Base-by-base conservation (phyloP, 495 filamentous ascomycete genomes). In the Lepraria neglecta region DNA sequence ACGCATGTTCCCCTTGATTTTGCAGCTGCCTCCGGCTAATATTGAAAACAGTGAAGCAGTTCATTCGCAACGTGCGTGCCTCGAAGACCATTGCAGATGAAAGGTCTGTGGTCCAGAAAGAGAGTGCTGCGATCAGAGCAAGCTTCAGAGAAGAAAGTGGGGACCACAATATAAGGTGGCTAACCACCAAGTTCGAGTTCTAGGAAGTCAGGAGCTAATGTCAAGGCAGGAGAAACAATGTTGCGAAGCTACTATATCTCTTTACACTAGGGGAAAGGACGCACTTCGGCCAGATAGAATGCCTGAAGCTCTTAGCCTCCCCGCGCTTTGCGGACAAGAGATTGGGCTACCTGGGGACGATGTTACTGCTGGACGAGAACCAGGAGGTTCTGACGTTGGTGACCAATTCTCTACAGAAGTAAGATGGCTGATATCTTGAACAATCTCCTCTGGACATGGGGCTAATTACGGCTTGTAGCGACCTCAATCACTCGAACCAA, bases 261-360 rank as follows among this genome's bases (percentile, higher is more conserved):
- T 98, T 98, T 73, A 98, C 94, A 2, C 83, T 98, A n/a, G 94
- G 94, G 60, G 94, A 98, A 74, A 83, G 94, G 61, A 98, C 94
- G 62, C 94, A 98, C 77, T 98, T 98, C 71, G 94, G 94, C 56
- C 94, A 98, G 78, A 97, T 98, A 75, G 94, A 98, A 86, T 98
- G 94, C 74, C 81, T 98, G 70, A 98, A 97, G 75, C 81, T 98
- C 48, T 83, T 98, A 19, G 94, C 94, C 58, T 97, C 95, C 12
- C 92, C 95, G 62, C 89, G 92, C 44, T 98, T 98, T 72, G 94
- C 95, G 65, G 94, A 98, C 80, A 98, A 98, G 77, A 86, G 94
- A 46, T 75, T 98, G 69, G 94, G 94, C 28, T 97, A 98, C 72
- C 77, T 98, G 62, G 94, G 95, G 27, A 97, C 94, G 0, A 98